Percentiles rank a stretch among this genome's conserved stretches.
Evolutionary conservation across 208 protist genomes (phyloP).

Genomic region (Endotrypanum monterogeii): DNA sequence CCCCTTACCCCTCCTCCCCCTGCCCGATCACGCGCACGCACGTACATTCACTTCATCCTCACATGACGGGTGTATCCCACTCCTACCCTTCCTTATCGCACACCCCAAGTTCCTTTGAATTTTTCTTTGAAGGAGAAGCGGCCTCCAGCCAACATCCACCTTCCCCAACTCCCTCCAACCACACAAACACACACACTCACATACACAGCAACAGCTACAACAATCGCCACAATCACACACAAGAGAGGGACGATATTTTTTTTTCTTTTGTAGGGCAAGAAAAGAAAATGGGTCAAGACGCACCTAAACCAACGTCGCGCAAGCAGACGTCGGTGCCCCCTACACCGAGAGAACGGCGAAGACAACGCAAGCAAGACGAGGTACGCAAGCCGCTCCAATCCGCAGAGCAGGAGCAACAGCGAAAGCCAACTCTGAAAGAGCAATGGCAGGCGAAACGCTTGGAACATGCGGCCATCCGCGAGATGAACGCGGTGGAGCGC

Average conservation of each 20-base stretch:
- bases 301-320: not conserved
- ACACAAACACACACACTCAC: not conserved
- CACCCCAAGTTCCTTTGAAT: no score
- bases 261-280: not conserved
- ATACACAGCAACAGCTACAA: no score
- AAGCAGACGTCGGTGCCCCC: not conserved
- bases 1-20: not conserved
- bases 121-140: no score
- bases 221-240: not conserved
- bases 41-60: not conserved
- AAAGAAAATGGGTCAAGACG: constrained; percentile 9
- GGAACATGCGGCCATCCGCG: constrained; percentile 14
- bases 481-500: constrained; percentile 24
- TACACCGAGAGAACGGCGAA: not conserved
- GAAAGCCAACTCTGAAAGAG: constrained; percentile 26
- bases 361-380: constrained; percentile 1
- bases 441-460: constrained; percentile 27
- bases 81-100: no score
- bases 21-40: not conserved
- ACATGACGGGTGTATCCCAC: no score
- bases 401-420: constrained; percentile 7
- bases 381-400: constrained; percentile 1
- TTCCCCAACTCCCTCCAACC: not conserved
- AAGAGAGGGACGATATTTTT: not conserved
- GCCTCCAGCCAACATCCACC: not conserved